phyloP scores from a whole-genome alignment of 225 moss, liverwort and hornwort genomes.

The Physcomitrium patens region DNA sequence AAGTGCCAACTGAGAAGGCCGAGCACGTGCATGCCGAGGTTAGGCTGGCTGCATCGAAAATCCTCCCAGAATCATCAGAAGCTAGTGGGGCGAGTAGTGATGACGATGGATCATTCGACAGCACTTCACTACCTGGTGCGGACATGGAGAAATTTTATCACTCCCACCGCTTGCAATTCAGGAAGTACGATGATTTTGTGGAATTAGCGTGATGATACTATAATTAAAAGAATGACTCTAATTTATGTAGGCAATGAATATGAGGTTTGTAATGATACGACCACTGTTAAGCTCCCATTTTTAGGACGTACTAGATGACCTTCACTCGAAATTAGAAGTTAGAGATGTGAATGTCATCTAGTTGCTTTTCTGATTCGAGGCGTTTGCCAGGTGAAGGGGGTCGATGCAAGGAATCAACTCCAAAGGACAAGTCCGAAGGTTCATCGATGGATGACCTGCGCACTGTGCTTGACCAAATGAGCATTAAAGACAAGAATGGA shows the following conservation, averaged over 20 bases:
- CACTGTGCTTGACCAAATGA: conserved; percentile 25
- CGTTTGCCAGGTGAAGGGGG: conserved; percentile 7
- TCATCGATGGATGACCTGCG: conserved; percentile 19
- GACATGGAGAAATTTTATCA: not conserved
- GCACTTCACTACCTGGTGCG: conserved; percentile 18
- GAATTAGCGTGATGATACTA: not conserved
- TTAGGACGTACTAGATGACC: not conserved
- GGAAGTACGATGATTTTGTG: not conserved
- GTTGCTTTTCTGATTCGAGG: conserved; percentile 4
- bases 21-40: conserved; percentile 18
- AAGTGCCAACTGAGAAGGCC: conserved; percentile 10
- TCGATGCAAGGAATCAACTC: conserved; percentile 3
- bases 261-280: not conserved
- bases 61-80: conserved; percentile 35
- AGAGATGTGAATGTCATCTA: not conserved
- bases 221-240: not conserved
- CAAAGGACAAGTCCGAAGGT: not conserved
- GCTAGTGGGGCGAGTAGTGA: conserved; percentile 29
- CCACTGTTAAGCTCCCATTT: not conserved
- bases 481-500: conserved; percentile 12
- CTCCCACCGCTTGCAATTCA: not conserved
- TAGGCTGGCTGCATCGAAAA: conserved; percentile 13
- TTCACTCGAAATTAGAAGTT: not conserved
- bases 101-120: conserved; percentile 24
- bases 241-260: not conserved